These are phyloP conservation scores for Leishmania lainsoni DNA, from an alignment of 208 protist species.

Conservation along the genomic window DNA sequence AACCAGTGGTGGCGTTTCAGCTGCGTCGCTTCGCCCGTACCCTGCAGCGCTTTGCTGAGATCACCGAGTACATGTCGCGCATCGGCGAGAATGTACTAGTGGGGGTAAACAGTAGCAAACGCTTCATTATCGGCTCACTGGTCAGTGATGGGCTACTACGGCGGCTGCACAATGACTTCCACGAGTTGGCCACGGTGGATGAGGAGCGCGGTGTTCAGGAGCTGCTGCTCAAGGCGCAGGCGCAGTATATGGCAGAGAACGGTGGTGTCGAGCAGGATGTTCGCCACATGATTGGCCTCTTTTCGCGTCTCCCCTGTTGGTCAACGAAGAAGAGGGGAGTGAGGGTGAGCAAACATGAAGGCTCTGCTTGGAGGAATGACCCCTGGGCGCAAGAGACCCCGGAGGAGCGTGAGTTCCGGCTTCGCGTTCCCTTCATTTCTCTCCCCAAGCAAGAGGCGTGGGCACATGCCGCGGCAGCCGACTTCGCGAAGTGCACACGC, in stretches of 20 bases:
- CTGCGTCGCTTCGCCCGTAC: slow-evolving; percentile 38
- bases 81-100: slow-evolving; percentile 58
- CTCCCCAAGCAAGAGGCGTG: slow-evolving; percentile 29
- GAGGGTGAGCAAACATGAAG: slow-evolving; percentile 5
- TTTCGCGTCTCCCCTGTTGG: slow-evolving; percentile 24
- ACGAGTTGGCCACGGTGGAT: slow-evolving; percentile 39
- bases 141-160: slow-evolving; percentile 45
- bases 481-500: slow-evolving; percentile 32
- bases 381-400: slow-evolving; percentile 20
- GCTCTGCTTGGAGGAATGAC: slow-evolving; percentile 1
- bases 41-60: slow-evolving; percentile 38
- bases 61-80: slow-evolving; percentile 46
- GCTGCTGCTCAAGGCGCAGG: slow-evolving; percentile 42
- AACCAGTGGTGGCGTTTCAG: slow-evolving; percentile 4
- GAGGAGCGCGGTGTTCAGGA: slow-evolving; percentile 41
- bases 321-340: slow-evolving; percentile 3
- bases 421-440: slow-evolving; percentile 54
- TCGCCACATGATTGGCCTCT: slow-evolving; percentile 33
- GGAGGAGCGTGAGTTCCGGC: slow-evolving; percentile 47
- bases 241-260: slow-evolving; percentile 51
- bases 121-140: slow-evolving; percentile 61
- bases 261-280: slow-evolving; percentile 51
- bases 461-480: slow-evolving; percentile 8
- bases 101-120: slow-evolving; percentile 64
- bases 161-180: slow-evolving; percentile 42